A percentile compares a stretch with the other conserved stretches of the same genome.
These are phyloP conservation scores for Solanum pinnatisectum DNA, from an alignment of 257 asterid species.

Conservation along the genomic window DNA sequence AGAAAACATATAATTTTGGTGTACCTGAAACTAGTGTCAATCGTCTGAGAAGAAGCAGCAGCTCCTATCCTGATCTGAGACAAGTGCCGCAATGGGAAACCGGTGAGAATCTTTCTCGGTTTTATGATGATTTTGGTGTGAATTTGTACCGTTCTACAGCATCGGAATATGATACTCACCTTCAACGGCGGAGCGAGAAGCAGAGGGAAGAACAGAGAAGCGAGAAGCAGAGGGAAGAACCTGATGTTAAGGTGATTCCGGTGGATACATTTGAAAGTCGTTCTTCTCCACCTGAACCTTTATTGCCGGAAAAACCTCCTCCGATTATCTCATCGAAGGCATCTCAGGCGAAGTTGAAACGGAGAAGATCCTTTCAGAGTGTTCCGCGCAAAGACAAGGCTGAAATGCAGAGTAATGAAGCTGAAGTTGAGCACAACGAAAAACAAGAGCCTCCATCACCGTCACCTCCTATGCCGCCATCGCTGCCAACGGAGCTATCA, in stretches of 20 bases:
- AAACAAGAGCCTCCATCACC: constrained; percentile 9
- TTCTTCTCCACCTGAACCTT: constrained; percentile 21
- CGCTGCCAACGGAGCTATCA: constrained; percentile 1
- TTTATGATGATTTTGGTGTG: constrained; percentile 61
- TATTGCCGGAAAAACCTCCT: constrained; percentile 24
- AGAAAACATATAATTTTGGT: constrained; percentile 13
- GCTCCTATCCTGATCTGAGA: constrained; percentile 76
- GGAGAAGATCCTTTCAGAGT: constrained; percentile 41
- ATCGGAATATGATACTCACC: constrained; percentile 12
- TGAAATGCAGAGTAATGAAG: constrained; percentile 19
- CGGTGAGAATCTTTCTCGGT: constrained; percentile 28
- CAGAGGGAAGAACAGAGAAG: constrained; percentile 11
- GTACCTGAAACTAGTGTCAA: constrained; percentile 16
- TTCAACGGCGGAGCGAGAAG: constrained; percentile 9
- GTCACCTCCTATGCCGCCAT: constrained; percentile 19
- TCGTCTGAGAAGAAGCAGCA: constrained; percentile 63
- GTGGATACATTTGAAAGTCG: constrained; percentile 54
- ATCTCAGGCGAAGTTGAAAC: constrained; percentile 19
- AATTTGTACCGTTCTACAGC: constrained; percentile 29
- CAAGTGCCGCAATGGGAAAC: constrained; percentile 44
- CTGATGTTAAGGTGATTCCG: constrained; percentile 36
- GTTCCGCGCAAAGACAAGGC: constrained; percentile 28
- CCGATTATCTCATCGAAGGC: constrained; percentile 4
- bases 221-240: constrained; percentile 7
- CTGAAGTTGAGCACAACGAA: constrained; percentile 9